Base-by-base conservation (phyloP, 2,329 filamentous ascomycete genomes). In the Trichoderma simmonsii region DNA sequence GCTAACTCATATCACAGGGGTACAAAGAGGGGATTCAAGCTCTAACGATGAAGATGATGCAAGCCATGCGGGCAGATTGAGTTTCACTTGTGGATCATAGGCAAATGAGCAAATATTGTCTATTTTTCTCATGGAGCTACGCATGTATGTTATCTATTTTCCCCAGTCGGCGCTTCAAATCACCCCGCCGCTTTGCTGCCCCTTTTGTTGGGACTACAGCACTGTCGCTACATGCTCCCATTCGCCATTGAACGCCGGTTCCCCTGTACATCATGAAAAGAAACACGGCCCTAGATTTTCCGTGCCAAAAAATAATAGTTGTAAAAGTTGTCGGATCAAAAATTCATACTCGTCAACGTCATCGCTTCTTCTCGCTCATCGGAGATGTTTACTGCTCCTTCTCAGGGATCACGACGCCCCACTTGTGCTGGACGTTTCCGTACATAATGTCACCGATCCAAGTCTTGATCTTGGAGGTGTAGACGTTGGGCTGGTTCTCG, bases 361-460 rank as follows among this genome's bases (percentile, higher is more conserved):
- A 57, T 62, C 30, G 59, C 48, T 57, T 30, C 30, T n/a, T 43
- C 32, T 26, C 48, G 21, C n/a, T 59, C 34, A 2, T 59, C 11
- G n/a, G 14, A 60, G 12, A 8, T 39, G 12, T 70, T 77, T 80
- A 83, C 78, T 80, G 82, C 78, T 84, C 77, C 77, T 90, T 86
- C 80, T 92, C 90, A 67, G 88, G 83, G 43, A 94, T 85, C 43
- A 92, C 86, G 70, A 93, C 86, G 43, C 88, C 90, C 91, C 92
- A 94, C 62, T 88, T 83, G 79, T 94, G 91, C 72, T 90, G 78
- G 77, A 87, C 88, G 72, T 86, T 86, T 73, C 92, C 92, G 80
- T 91, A 94, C 90, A 93, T 93, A 82, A 94, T 93, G 75, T 91
- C 89, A 74, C 86, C 84, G 74, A 94, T 83, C 87, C 88, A 91